Percentiles rank a stretch among this genome's conserved stretches.
Evolutionary conservation across 306 rosid species (phyloP).

Genomic region (Dryas drummondii): DNA sequence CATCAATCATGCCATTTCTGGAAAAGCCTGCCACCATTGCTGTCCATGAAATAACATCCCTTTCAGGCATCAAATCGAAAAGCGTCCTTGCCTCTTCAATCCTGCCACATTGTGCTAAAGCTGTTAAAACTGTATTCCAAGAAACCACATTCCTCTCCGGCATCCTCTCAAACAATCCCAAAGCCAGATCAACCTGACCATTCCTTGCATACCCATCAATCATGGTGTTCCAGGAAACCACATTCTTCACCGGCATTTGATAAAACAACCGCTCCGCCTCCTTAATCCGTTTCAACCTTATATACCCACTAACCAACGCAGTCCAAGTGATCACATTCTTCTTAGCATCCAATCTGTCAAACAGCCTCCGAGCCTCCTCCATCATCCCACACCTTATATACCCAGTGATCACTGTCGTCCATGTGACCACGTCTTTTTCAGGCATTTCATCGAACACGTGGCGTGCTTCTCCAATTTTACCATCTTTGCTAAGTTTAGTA

Average conservation of each 20-base stretch:
- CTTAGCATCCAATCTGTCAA: constrained; percentile 42
- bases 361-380: constrained; percentile 43
- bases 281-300: constrained; percentile 30
- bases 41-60: constrained; percentile 56
- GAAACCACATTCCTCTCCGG: constrained; percentile 49
- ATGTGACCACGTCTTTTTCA: constrained; percentile 42
- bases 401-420: constrained; percentile 47
- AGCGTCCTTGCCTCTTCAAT: constrained; percentile 37
- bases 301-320: constrained; percentile 43
- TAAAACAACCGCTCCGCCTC: constrained; percentile 43
- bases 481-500: constrained; percentile 29
- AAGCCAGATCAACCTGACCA: constrained; percentile 33
- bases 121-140: constrained; percentile 47
- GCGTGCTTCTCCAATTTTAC: constrained; percentile 40
- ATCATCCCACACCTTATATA: constrained; percentile 40
- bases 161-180: constrained; percentile 41
- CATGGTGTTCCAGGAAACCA: constrained; percentile 57
- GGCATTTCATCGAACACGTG: constrained; percentile 42
- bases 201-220: constrained; percentile 44
- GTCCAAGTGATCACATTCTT: constrained; percentile 58
- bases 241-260: constrained; percentile 49
- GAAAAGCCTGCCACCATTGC: constrained; percentile 41
- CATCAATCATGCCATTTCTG: constrained; percentile 45
- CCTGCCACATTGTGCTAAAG: constrained; percentile 30
- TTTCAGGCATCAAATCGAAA: constrained; percentile 40